Evolutionary conservation across 78 protist species (phyloP).

Genomic region (slime mould (Dictyostelium discoideum)): DNA sequence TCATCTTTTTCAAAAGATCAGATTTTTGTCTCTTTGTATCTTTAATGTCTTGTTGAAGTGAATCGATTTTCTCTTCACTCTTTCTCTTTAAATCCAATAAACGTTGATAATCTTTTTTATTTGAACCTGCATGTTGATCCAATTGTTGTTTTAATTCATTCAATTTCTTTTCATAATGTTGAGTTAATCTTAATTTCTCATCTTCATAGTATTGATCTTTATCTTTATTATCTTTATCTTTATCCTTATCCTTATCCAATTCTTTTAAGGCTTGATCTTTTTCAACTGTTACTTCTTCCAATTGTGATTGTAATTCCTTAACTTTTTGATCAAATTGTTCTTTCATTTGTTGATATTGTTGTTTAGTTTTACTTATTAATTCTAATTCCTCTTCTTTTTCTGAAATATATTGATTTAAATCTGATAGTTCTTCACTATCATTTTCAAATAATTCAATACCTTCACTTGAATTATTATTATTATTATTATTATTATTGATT

Average conservation of each 20-base stretch:
- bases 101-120: slow-evolving; percentile 60
- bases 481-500: neutral
- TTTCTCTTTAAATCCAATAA: slow-evolving; percentile 43
- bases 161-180: slow-evolving; percentile 47
- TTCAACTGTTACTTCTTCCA: slow-evolving; percentile 26
- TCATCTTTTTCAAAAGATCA: slow-evolving; percentile 44
- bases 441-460: slow-evolving; percentile 24
- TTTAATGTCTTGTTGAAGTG: slow-evolving; percentile 31
- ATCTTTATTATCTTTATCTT: neutral
- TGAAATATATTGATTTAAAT: slow-evolving; percentile 33
- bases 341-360: slow-evolving; percentile 70
- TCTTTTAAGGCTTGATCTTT: slow-evolving; percentile 21
- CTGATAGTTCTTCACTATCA: slow-evolving; percentile 54
- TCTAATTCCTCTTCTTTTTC: slow-evolving; percentile 74
- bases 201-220: slow-evolving; percentile 13
- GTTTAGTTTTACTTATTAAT: slow-evolving; percentile 26
- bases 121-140: slow-evolving; percentile 42
- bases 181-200: slow-evolving; percentile 38
- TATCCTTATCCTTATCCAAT: slow-evolving; percentile 21
- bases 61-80: slow-evolving; percentile 52
- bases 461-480: neutral
- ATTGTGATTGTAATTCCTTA: slow-evolving; percentile 36
- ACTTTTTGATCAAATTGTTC: slow-evolving; percentile 58
- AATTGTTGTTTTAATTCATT: slow-evolving; percentile 46
- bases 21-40: slow-evolving; percentile 64